phyloP scores from a whole-genome alignment of 2,329 filamentous ascomycete genomes.

The Neonectria ditissima region DNA sequence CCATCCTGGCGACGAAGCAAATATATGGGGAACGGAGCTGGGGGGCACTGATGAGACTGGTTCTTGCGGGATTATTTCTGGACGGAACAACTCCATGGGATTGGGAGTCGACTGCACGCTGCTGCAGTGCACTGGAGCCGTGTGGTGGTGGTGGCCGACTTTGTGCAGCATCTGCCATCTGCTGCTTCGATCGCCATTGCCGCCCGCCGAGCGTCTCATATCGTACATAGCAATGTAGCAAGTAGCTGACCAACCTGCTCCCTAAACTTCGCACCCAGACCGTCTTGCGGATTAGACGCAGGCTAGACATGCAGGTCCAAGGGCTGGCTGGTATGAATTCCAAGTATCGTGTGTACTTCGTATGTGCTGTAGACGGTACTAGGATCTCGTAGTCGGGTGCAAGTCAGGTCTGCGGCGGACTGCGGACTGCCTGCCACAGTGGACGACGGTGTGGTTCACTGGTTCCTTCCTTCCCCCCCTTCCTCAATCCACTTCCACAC shows the following conservation, averaged over 20 bases:
- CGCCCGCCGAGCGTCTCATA: neutral
- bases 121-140: constrained; percentile 17
- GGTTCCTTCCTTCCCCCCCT: no score
- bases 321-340: constrained; percentile 2
- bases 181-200: neutral
- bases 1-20: neutral
- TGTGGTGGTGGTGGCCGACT: neutral
- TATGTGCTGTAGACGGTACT: neutral
- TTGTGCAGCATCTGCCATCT: neutral
- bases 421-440: no score
- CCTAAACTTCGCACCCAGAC: neutral
- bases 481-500: no score
- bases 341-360: neutral
- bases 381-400: neutral
- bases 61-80: constrained; percentile 30
- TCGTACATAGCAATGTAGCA: neutral
- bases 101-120: constrained; percentile 11
- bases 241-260: neutral
- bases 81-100: neutral
- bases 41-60: constrained; percentile 8
- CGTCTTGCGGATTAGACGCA: constrained; percentile 11
- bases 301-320: constrained; percentile 18
- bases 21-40: neutral
- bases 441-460: no score
- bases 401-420: neutral